Evolutionary conservation across 2,329 filamentous ascomycete genomes (phyloP).

Genomic region (Emergomyces orientalis): DNA sequence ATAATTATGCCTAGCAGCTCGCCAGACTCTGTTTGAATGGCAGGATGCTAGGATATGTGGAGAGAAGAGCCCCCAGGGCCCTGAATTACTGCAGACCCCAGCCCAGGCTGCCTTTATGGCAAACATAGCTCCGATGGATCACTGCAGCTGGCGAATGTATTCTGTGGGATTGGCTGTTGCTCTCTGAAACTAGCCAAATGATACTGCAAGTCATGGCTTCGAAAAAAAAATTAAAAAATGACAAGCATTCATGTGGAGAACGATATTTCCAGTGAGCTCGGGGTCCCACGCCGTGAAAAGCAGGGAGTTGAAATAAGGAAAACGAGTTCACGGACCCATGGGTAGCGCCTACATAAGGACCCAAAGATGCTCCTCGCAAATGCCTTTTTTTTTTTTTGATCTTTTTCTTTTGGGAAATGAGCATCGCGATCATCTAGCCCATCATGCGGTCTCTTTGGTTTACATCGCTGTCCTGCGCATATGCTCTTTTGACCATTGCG

Average conservation of each 20-base stretch:
- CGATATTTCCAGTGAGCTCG: neutral
- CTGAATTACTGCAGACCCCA: neutral
- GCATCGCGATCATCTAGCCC: conserved; percentile 7
- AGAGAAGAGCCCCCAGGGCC: neutral
- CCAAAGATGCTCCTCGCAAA: neutral
- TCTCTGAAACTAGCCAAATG: neutral
- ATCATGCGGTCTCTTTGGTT: conserved; percentile 20
- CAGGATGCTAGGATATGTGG: neutral
- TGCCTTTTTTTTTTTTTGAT: neutral
- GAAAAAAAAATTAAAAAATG: neutral
- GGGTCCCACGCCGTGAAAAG: neutral
- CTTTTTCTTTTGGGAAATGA: conserved; percentile 2
- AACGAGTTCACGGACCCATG: neutral
- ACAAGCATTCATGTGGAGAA: neutral
- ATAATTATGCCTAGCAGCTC: neutral
- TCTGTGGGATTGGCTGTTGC: neutral
- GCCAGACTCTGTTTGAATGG: neutral
- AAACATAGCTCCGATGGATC: neutral
- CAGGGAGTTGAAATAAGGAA: neutral
- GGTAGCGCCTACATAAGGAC: neutral
- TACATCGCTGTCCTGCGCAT: neutral
- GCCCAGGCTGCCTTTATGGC: neutral
- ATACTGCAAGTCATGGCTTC: neutral
- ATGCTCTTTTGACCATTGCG: conserved; percentile 14
- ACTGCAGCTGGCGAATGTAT: neutral